A percentile compares a stretch with the other conserved stretches of the same genome.
phyloP scores from a whole-genome alignment of 164 flowering plant species.

The Piper betle region DNA sequence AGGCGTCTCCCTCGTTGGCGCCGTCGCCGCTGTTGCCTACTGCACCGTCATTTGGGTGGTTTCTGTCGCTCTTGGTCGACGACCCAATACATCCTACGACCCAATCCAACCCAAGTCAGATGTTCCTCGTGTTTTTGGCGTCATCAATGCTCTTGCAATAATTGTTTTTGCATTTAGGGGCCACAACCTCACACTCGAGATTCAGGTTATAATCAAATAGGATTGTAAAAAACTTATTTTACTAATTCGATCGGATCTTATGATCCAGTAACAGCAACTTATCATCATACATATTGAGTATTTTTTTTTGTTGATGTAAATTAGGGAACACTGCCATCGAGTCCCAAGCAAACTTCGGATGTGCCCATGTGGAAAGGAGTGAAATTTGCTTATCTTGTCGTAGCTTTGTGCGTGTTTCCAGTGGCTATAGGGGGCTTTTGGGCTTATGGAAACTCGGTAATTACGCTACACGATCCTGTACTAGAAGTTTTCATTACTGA shows the following conservation, averaged over 20 bases:
- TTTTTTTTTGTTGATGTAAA: not conserved
- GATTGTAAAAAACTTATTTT: not conserved
- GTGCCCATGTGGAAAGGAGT: conserved; percentile 80
- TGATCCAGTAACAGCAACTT: not conserved
- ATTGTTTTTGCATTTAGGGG: conserved; percentile 79
- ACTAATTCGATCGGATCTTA: not conserved
- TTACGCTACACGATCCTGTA: not conserved
- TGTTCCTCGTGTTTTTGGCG: conserved; percentile 18
- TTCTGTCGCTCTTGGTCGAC: conserved; percentile 27
- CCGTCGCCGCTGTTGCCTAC: conserved; percentile 43
- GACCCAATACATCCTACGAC: conserved; percentile 18
- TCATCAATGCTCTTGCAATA: conserved; percentile 54
- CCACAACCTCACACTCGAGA: conserved; percentile 70
- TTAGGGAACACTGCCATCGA: conserved; percentile 78
- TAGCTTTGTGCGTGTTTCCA: conserved; percentile 63
- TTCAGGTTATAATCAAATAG: conserved; percentile 32
- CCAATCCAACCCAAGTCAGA: conserved; percentile 14
- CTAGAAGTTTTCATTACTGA: not conserved
- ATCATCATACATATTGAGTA: too few relatives aligned
- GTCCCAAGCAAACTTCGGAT: conserved; percentile 40
- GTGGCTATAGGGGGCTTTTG: conserved; percentile 68
- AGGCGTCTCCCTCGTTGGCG: conserved; percentile 47
- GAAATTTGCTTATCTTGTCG: conserved; percentile 33
- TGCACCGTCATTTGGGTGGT: conserved; percentile 46
- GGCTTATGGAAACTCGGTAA: conserved; percentile 64